Evolutionary conservation across 2,329 filamentous ascomycete species (phyloP), one percentile per base, ranked within the genome.

Genomic region (Fusarium pseudonygamai): DNA sequence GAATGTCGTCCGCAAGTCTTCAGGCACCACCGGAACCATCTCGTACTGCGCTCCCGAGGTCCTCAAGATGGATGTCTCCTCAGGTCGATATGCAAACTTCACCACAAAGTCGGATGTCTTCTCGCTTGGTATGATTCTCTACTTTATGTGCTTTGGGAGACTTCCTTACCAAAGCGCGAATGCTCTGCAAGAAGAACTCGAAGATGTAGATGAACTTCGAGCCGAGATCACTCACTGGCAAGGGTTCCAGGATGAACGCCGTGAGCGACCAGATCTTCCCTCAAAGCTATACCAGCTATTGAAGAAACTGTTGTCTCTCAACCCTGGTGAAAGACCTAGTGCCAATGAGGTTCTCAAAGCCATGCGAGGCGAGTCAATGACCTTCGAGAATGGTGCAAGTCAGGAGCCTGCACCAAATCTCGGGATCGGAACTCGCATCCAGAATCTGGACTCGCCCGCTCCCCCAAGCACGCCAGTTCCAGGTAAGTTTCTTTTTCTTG

Each of bases 41-140:
- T 98, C 96, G 0, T 99, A 98, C 82, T 99, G 96, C 81, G 96
- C 96, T 0, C 96, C 96, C 0, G 96, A 99, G 82, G 97, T 99
- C 0, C 85, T 99, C 36, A 91, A 89, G 57, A 88, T 89, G 74
- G 92, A 91, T 64, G 83, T 88, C 0, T 87, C 86, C 0, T 87
- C 86, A 34, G 96, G 96, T 1, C 88, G 88, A 2, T 96, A 93
- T 76, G 95, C 93, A 13, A 97, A 98, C 79, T 99, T 99, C 78
- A 97, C 95, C 0, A 95, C 94, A 32, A 99, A 98, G 79, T 98
- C 95, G 0, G 96, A 99, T 79, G 93, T 99, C n/a, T 99, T 99
- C 82, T 98, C 95, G 2, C 85, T 99, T 1, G 96, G 96, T 55
- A 98, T 99, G 96, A 98, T 98, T 63, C 87, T 99, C 7, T 97